phyloP scores from a whole-genome alignment of 2,329 filamentous ascomycete genomes.

The Ceratocystis colombiana region DNA sequence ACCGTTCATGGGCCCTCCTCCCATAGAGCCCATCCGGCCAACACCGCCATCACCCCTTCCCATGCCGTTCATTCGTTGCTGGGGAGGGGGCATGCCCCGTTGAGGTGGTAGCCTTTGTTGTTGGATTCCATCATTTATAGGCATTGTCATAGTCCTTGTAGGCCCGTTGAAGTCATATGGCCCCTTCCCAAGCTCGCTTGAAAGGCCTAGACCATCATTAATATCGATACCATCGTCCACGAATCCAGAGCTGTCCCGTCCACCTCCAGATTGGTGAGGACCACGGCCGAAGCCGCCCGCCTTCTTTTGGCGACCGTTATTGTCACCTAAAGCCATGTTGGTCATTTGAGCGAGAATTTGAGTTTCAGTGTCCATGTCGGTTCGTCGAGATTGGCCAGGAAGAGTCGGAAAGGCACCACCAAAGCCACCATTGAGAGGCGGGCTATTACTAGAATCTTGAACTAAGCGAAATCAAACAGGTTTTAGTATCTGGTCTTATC shows the following conservation, averaged over 20 bases:
- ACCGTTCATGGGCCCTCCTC: constrained; percentile 31
- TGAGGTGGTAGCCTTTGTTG: constrained; percentile 31
- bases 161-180: constrained; percentile 41
- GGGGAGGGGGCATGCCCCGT: constrained; percentile 29
- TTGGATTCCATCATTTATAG: constrained; percentile 38
- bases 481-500: not conserved
- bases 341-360: constrained; percentile 24
- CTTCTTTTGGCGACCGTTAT: constrained; percentile 10
- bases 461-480: not conserved
- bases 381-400: constrained; percentile 19
- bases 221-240: constrained; percentile 32
- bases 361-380: constrained; percentile 23
- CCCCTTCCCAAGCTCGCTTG: constrained; percentile 28
- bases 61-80: constrained; percentile 36
- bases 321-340: constrained; percentile 18
- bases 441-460: constrained; percentile 9
- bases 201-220: constrained; percentile 32
- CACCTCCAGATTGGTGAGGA: constrained; percentile 5
- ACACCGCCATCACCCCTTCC: constrained; percentile 36
- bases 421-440: constrained; percentile 18
- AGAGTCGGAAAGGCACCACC: constrained; percentile 22
- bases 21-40: constrained; percentile 33
- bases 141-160: constrained; percentile 53
- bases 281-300: constrained; percentile 21
- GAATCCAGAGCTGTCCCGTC: constrained; percentile 25